Evolutionary conservation across 352 stramenopile genomes (phyloP), one percentile per base, ranked within the genome.

Genomic region (Pythium pyrilobum): DNA sequence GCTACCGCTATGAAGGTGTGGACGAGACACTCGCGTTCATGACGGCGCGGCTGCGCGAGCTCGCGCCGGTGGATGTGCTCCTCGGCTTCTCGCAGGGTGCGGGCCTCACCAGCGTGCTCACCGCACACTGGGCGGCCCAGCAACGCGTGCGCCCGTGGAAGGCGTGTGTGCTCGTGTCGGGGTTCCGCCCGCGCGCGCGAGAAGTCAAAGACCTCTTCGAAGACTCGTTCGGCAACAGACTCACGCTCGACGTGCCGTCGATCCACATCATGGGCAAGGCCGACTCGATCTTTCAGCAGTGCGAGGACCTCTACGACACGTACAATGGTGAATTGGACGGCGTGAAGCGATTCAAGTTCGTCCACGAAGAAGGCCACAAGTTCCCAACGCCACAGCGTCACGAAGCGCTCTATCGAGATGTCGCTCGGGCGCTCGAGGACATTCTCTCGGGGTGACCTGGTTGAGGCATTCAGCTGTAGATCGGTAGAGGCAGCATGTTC

Each of bases 351-450:
- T 45, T 69, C 52, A 66, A 67, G 44, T 83, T 89, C 29, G 74
- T 76, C 23, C 81, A 91, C 47, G 71, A 88, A n/a, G 78, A 87
- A 63, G 81, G 81, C n/a, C 81, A 89, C 71, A 84, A 85, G 52
- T 91, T 89, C 56, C 81, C 81, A 20, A 72, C 77, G 10, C 66
- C 69, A 0, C 32, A 64, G 18, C 69, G 68, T 42, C 63, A 87
- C 48, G 29, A 52, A 20, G 40, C 65, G 12, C 51, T 91, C 40
- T 88, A 91, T 43, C 39, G 58, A 4, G 66, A 86, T 28, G 72
- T 87, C 21, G 72, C 62, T 5, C 50, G 64, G 20, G 63, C 69
- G 24, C 65, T 88, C 38, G 47, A 78, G 27, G 42, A 62, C 10
- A 74, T 79, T 21, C 39, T 56, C n/a, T n/a, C n/a, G n/a, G n/a